phyloP scores from a whole-genome alignment of 2,329 filamentous ascomycete species.

The Ambrosiella beaveri region DNA sequence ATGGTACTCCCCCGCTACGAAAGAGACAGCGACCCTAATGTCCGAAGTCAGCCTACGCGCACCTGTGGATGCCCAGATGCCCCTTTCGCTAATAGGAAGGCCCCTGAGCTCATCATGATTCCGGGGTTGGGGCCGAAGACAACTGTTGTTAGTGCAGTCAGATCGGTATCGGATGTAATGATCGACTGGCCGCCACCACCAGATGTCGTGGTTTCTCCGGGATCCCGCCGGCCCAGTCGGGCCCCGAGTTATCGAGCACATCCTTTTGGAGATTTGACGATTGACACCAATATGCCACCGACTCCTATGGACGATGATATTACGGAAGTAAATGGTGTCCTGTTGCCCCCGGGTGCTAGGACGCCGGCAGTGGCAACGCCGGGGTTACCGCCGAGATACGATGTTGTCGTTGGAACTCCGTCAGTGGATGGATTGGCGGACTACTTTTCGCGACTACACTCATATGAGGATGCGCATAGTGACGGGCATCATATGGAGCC shows the following conservation, averaged over 20 bases:
- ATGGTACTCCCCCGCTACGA: constrained; percentile 68
- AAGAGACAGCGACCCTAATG: constrained; percentile 30
- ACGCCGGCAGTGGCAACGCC: constrained; percentile 56
- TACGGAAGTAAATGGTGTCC: constrained; percentile 22
- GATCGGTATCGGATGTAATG: not conserved
- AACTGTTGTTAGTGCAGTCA: not conserved
- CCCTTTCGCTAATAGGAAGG: not conserved
- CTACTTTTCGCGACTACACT: constrained; percentile 67
- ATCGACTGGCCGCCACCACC: not conserved
- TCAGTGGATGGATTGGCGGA: constrained; percentile 59
- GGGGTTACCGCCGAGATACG: constrained; percentile 56
- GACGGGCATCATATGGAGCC: too few relatives aligned
- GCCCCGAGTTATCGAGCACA: constrained; percentile 78
- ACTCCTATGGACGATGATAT: constrained; percentile 18
- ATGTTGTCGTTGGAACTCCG: constrained; percentile 53
- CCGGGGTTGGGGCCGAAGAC: constrained; percentile 6
- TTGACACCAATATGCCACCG: constrained; percentile 17
- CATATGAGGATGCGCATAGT: constrained; percentile 36
- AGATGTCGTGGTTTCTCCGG: not conserved
- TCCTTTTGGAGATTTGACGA: constrained; percentile 50
- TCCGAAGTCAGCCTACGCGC: constrained; percentile 25
- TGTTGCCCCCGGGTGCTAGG: constrained; percentile 64
- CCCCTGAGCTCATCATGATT: not conserved
- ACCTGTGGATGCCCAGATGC: constrained; percentile 39
- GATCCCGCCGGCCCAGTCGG: constrained; percentile 38